Evolutionary conservation across 1,284 basidiomycete species (phyloP).

Genomic region (Laetiporus sulphureus): DNA sequence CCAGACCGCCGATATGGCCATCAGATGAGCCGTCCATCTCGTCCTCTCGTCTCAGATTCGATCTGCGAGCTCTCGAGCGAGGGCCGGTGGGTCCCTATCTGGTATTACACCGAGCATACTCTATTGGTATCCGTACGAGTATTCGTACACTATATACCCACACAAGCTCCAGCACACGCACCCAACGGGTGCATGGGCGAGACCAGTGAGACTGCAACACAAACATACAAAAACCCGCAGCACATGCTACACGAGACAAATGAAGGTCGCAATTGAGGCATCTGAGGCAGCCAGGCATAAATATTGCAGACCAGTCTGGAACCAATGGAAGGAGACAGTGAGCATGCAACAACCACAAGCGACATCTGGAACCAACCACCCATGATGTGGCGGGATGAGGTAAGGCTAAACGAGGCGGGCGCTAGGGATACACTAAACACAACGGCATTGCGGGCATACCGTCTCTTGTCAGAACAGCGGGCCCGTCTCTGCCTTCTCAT

Average conservation of each 20-base stretch:
- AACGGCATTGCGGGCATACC: background rate
- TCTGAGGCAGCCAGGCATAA: conserved; percentile 6
- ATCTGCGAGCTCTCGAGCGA: no score
- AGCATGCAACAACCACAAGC: conserved; percentile 2
- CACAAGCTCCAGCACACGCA: no score
- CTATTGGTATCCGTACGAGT: background rate
- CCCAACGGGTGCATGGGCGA: no score
- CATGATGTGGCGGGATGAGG: conserved; percentile 1
- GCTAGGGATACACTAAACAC: conserved; percentile 1
- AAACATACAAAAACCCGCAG: no score
- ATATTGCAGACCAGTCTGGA: conserved; percentile 9
- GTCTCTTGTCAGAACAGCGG: conserved; percentile 3
- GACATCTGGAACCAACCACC: background rate
- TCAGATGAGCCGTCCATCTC: no score
- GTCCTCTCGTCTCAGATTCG: no score
- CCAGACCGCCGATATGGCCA: no score
- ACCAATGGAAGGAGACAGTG: background rate
- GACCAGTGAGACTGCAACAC: no score
- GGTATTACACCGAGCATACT: background rate
- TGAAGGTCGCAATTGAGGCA: no score
- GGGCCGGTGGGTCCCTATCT: no score
- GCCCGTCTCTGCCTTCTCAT: conserved; percentile 9
- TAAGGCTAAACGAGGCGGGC: background rate
- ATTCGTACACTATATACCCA: background rate
- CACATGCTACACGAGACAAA: no score